Evolutionary conservation across 768 basidiomycete genomes (phyloP).

Genomic region (Trichaptum fuscoviolaceum): DNA sequence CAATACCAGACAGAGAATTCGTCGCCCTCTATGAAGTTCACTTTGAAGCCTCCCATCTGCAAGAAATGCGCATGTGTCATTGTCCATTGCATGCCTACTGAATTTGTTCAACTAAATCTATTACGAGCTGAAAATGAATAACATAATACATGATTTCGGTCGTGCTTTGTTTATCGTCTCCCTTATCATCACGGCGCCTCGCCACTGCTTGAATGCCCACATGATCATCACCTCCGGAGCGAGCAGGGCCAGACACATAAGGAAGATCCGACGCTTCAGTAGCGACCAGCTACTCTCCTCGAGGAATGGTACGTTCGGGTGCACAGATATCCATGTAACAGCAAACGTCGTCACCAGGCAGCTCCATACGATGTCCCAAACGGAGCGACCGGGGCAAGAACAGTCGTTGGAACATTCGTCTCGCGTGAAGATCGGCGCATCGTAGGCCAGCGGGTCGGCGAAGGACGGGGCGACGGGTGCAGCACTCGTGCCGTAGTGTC

Average conservation of each 20-base stretch:
- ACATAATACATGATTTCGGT: neutral
- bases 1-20: neutral
- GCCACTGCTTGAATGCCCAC: constrained; percentile 3
- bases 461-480: neutral
- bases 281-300: constrained; percentile 11
- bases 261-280: constrained; percentile 10
- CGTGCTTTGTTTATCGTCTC: constrained; percentile 33
- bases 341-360: constrained; percentile 24
- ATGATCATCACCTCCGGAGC: constrained; percentile 24
- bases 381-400: neutral
- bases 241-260: constrained; percentile 21
- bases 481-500: neutral
- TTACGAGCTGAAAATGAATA: neutral
- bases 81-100: constrained; percentile 6
- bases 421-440: neutral
- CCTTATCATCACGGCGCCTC: neutral
- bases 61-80: constrained; percentile 7
- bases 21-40: neutral
- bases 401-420: neutral
- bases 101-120: neutral
- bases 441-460: neutral
- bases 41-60: constrained; percentile 7
- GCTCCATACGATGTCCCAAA: constrained; percentile 21
- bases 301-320: constrained; percentile 24
- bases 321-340: constrained; percentile 26